Percentiles rank a stretch among this genome's conserved stretches.
Evolutionary conservation across 2,329 filamentous ascomycete species (phyloP).

Genomic region (Bipolaris oryzae): DNA sequence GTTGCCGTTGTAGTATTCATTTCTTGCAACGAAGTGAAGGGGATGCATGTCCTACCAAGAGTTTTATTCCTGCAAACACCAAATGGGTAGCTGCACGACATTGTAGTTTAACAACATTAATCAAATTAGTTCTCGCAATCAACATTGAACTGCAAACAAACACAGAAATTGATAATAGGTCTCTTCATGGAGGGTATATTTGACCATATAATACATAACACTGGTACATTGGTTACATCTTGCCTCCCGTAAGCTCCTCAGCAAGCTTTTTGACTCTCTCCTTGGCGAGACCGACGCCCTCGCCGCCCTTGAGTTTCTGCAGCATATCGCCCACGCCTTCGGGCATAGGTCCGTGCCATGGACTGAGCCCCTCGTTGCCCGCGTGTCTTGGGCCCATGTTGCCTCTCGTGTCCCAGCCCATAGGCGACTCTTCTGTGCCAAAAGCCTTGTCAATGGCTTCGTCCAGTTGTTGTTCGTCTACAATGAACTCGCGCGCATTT

Average conservation of each 20-base stretch:
- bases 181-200: background rate
- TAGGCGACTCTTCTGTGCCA: slow-evolving; percentile 59
- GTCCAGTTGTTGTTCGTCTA: slow-evolving; percentile 77
- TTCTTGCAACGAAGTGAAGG: no score
- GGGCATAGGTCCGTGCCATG: slow-evolving; percentile 40
- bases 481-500: slow-evolving; percentile 85
- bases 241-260: slow-evolving; percentile 71
- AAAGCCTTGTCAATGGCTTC: slow-evolving; percentile 78
- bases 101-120: no score
- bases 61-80: no score
- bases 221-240: slow-evolving; percentile 47
- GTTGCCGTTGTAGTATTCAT: no score
- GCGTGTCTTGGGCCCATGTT: slow-evolving; percentile 22
- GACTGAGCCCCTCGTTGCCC: slow-evolving; percentile 37
- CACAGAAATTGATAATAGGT: no score
- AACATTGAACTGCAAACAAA: no score
- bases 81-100: no score
- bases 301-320: slow-evolving; percentile 44
- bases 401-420: slow-evolving; percentile 47
- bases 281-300: slow-evolving; percentile 55
- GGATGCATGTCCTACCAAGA: no score
- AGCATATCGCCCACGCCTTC: slow-evolving; percentile 43
- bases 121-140: no score
- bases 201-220: background rate
- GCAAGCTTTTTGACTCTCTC: slow-evolving; percentile 68